A percentile compares a stretch with the other conserved stretches of the same genome.
These are phyloP conservation scores for Kockiozyma suomiensis DNA, from an alignment of 805 yeast species.

Conservation along the genomic window DNA sequence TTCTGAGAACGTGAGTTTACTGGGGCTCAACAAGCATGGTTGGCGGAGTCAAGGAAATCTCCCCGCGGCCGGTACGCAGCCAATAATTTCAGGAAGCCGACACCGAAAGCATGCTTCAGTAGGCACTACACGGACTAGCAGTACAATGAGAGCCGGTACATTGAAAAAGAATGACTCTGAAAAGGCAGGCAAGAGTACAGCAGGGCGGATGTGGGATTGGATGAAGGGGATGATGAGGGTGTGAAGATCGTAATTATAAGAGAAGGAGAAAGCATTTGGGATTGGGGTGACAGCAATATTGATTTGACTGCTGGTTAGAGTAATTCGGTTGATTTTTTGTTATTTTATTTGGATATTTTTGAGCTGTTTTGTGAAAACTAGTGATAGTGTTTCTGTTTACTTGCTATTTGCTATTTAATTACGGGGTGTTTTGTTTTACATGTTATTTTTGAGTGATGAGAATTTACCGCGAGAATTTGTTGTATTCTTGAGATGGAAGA, in stretches of 20 bases:
- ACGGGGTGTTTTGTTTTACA: background rate
- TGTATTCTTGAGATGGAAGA: background rate
- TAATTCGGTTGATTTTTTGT: background rate
- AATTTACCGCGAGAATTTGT: background rate
- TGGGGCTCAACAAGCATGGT: slow-evolving; percentile 6
- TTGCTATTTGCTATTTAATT: background rate
- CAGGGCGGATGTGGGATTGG: slow-evolving; percentile 39
- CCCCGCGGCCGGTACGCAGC: background rate
- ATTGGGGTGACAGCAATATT: no score
- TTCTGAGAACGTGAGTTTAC: background rate
- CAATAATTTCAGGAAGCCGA: slow-evolving; percentile 15
- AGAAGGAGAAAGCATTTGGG: background rate
- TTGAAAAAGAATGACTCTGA: background rate
- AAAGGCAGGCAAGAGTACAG: slow-evolving; percentile 14
- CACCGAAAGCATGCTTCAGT: slow-evolving; percentile 6
- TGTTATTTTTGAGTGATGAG: background rate
- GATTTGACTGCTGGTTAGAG: background rate
- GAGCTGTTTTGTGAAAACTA: background rate
- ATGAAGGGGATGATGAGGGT: slow-evolving; percentile 18
- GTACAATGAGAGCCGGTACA: slow-evolving; percentile 5
- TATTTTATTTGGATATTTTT: background rate
- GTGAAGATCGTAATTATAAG: no score
- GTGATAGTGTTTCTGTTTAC: background rate
- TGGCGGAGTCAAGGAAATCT: slow-evolving; percentile 18
- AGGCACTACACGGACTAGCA: background rate